phyloP scores from a whole-genome alignment of 2,329 filamentous ascomycete species.

The Colletotrichum nymphaeae region DNA sequence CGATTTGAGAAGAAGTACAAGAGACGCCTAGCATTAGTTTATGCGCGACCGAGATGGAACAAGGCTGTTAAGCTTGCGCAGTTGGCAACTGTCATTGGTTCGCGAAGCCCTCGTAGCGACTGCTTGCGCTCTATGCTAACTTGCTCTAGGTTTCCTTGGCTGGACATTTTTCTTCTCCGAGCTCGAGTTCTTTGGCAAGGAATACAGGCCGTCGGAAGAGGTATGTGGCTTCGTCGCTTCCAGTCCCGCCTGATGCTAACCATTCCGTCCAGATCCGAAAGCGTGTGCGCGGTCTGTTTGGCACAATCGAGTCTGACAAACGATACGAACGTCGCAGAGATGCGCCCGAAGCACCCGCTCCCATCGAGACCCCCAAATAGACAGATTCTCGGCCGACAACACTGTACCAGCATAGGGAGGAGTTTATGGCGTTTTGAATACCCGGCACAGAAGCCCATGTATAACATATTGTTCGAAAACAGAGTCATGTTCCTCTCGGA shows the following conservation, averaged over 20 bases:
- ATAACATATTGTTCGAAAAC: slow-evolving; percentile 40
- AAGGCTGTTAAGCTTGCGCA: slow-evolving; percentile 75
- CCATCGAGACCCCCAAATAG: slow-evolving; percentile 38
- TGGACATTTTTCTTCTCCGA: slow-evolving; percentile 56
- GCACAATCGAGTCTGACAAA: slow-evolving; percentile 53
- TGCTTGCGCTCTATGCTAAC: slow-evolving; percentile 28
- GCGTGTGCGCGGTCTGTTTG: slow-evolving; percentile 52
- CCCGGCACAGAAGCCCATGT: slow-evolving; percentile 37
- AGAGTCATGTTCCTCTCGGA: slow-evolving; percentile 23
- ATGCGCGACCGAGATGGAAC: slow-evolving; percentile 71
- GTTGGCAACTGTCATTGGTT: slow-evolving; percentile 67
- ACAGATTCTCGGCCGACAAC: not conserved
- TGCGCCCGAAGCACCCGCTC: slow-evolving; percentile 46
- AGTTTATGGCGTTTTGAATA: slow-evolving; percentile 36
- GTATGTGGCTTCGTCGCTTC: slow-evolving; percentile 36
- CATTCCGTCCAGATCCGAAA: slow-evolving; percentile 45
- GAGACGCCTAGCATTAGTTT: slow-evolving; percentile 72
- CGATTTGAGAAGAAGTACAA: slow-evolving; percentile 84
- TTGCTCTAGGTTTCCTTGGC: slow-evolving; percentile 47
- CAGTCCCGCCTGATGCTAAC: not conserved
- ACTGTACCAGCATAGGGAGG: slow-evolving; percentile 24
- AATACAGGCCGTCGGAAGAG: slow-evolving; percentile 56
- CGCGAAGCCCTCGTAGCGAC: slow-evolving; percentile 40
- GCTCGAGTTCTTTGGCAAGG: slow-evolving; percentile 56
- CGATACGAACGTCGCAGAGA: slow-evolving; percentile 54